A percentile compares a stretch with the other conserved stretches of the same genome.
Conservation (phyloP, 495 filamentous ascomycete species). For the Hypoxylon intermedium region DNA sequence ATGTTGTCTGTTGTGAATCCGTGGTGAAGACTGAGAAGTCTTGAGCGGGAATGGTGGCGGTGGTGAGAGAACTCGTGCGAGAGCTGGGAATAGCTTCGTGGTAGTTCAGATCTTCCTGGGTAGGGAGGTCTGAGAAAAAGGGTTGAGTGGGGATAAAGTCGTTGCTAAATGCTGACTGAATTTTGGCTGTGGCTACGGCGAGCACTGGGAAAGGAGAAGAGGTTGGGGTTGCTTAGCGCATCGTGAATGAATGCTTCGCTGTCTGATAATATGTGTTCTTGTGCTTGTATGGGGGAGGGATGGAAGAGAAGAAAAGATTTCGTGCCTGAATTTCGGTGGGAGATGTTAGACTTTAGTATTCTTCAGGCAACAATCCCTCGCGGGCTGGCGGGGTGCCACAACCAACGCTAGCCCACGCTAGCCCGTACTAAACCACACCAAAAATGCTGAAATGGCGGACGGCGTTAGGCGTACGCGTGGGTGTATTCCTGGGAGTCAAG, state of each 20-base stretch:
- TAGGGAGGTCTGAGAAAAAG: conserved; percentile 57
- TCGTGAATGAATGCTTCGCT: conserved; percentile 37
- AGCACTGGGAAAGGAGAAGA: conserved; percentile 34
- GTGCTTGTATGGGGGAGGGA: conserved; percentile 18
- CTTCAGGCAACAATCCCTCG: conserved; percentile 41
- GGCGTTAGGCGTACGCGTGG: conserved; percentile 21
- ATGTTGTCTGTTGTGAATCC: conserved; percentile 64
- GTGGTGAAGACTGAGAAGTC: conserved; percentile 66
- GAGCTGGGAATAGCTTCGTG: conserved; percentile 57
- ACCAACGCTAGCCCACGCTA: background rate
- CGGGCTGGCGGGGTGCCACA: background rate
- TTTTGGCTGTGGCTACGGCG: conserved; percentile 48
- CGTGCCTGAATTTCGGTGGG: conserved; percentile 37
- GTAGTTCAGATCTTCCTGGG: conserved; percentile 63
- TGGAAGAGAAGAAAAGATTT: conserved; percentile 15
- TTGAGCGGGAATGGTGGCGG: conserved; percentile 59
- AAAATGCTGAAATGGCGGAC: background rate
- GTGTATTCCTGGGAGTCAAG: conserved; percentile 31
- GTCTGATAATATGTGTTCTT: conserved; percentile 33
- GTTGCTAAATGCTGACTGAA: conserved; percentile 52
- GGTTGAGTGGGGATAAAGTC: conserved; percentile 53
- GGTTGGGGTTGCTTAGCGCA: conserved; percentile 48
- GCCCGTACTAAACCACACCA: background rate
- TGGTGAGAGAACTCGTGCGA: conserved; percentile 54
- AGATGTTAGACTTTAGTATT: conserved; percentile 41